Evolutionary conservation across 176 grass and related monocot species (phyloP).

Genomic region (Triticum aestivum): DNA sequence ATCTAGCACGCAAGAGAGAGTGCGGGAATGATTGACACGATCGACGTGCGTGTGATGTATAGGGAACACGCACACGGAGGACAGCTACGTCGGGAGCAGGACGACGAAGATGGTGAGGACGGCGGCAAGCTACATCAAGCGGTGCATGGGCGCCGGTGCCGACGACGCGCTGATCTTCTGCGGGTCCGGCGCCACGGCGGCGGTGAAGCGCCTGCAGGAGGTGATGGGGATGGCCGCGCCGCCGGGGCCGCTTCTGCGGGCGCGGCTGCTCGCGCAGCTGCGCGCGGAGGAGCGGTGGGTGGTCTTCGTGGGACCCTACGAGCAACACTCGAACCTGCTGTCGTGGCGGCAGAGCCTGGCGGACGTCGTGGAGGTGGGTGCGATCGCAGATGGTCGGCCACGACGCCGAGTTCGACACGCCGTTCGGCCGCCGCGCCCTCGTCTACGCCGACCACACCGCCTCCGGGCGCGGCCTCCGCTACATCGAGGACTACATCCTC

Average conservation of each 20-base stretch:
- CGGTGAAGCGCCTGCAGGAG: slow-evolving; percentile 80
- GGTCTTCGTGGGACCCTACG: slow-evolving; percentile 70
- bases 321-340: slow-evolving; percentile 94
- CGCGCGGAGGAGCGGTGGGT: slow-evolving; percentile 67
- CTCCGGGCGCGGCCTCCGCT: slow-evolving; percentile 56
- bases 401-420: slow-evolving; percentile 59
- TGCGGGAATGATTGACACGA: background rate
- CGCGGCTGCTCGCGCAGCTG: slow-evolving; percentile 5
- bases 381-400: slow-evolving; percentile 43
- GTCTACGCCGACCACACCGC: slow-evolving; percentile 85
- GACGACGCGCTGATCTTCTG: slow-evolving; percentile 73
- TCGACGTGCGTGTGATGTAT: background rate
- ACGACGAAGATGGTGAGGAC: slow-evolving; percentile 47
- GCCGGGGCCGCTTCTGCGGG: slow-evolving; percentile 19
- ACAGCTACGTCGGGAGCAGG: slow-evolving; percentile 73
- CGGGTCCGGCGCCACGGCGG: slow-evolving; percentile 65
- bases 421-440: slow-evolving; percentile 62
- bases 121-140: slow-evolving; percentile 68
- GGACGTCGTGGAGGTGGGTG: slow-evolving; percentile 67
- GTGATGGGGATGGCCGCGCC: slow-evolving; percentile 56
- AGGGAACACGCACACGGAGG: slow-evolving; percentile 93
- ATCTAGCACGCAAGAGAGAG: background rate
- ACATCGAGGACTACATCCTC: slow-evolving; percentile 80
- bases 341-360: slow-evolving; percentile 79
- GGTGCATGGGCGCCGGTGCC: slow-evolving; percentile 54